Conservation (phyloP, 306 rosid species). For the Lathyrus sativus region DNA sequence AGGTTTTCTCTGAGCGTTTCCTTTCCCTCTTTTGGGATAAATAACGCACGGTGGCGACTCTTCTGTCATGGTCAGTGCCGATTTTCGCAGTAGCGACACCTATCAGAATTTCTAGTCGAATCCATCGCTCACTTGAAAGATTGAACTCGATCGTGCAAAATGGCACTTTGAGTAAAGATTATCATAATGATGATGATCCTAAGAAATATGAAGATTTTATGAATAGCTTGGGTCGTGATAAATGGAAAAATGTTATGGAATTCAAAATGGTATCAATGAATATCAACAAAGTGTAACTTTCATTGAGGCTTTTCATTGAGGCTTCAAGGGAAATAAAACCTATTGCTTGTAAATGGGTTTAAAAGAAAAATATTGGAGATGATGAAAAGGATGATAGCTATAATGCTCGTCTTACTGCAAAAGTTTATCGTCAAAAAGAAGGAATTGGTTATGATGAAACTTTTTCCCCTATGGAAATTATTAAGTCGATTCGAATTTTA, state of each 20-base stretch:
- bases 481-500: too few relatives aligned
- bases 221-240: not conserved
- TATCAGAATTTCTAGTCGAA: not conserved
- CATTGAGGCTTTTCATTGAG: not conserved
- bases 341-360: too few relatives aligned
- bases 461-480: too few relatives aligned
- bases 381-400: too few relatives aligned
- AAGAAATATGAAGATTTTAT: not conserved
- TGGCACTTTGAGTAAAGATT: not conserved
- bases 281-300: not conserved
- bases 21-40: too few relatives aligned
- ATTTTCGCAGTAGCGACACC: too few relatives aligned
- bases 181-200: slow-evolving; percentile 5
- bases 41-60: too few relatives aligned
- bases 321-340: not conserved
- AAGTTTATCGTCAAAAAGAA: too few relatives aligned
- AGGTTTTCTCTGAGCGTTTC: too few relatives aligned
- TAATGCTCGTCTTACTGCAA: too few relatives aligned
- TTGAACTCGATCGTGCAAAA: not conserved
- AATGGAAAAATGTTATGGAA: not conserved
- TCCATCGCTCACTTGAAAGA: not conserved
- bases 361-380: not conserved
- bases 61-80: too few relatives aligned
- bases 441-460: too few relatives aligned
- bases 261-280: not conserved